phyloP scores from a whole-genome alignment of 306 rosid genomes.

The Ochetophila trinervis region DNA sequence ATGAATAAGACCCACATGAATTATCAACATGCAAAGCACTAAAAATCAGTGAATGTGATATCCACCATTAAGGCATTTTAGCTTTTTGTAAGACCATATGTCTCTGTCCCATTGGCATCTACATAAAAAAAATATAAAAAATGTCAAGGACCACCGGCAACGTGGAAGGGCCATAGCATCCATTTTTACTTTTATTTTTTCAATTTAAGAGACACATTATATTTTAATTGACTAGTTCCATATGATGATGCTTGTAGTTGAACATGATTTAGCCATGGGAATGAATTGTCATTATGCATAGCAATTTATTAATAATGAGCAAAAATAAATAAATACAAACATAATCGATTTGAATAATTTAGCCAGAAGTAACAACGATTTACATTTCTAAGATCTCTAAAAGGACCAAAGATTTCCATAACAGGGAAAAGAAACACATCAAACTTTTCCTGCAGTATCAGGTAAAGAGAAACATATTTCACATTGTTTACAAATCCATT shows the following conservation, averaged over 20 bases:
- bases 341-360: conserved; percentile 5
- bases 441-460: neutral
- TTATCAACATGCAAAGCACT: conserved; percentile 16
- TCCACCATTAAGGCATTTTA: conserved; percentile 28
- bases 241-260: too few relatives aligned
- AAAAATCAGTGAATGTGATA: conserved; percentile 27
- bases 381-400: neutral
- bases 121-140: neutral
- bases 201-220: too few relatives aligned
- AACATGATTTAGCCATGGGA: too few relatives aligned
- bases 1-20: conserved; percentile 42
- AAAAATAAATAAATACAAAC: too few relatives aligned
- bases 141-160: neutral
- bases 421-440: neutral
- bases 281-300: too few relatives aligned
- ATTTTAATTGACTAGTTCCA: too few relatives aligned
- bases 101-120: conserved; percentile 37
- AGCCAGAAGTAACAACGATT: neutral
- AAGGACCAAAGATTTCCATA: neutral
- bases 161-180: neutral
- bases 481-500: conserved; percentile 10
- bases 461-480: conserved; percentile 3
- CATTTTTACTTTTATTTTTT: too few relatives aligned
- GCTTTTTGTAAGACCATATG: conserved; percentile 20
- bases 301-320: too few relatives aligned